Evolutionary conservation across 192 early-diverging fungal species (phyloP), one percentile per base, ranked within the genome.

Genomic region (Paraglomus brasilianum): DNA sequence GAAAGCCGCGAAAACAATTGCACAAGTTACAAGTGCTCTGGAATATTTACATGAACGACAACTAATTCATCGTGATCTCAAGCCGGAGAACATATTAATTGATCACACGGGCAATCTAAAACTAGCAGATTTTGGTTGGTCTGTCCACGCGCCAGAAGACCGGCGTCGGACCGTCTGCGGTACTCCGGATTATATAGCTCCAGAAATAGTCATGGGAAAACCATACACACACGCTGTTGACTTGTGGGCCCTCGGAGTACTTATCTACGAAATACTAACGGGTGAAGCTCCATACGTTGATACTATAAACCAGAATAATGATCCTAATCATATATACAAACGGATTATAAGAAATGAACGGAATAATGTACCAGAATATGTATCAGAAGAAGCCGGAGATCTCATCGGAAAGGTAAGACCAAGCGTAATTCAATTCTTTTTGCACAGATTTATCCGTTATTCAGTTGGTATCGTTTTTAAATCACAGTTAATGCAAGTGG

Each of bases 111-210:
- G 93, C 36, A 91, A 95, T 66, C 81, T 98, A 46, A 97, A 97
- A 69, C 95, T 98, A 74, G 92, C 88, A 13, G 96, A 98, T 80
- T 98, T 98, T 84, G 96, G 96, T 1, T 98, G 96, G 96, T 92
- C 91, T 1, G 94, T 98, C 10, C 91, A 95, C 71, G 86, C 93
- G 38, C 89, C 87, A 14, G 83, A 86, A 57, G 79, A 82, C 58
- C 89, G 95, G 75, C 84, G 96, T 58, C 80, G 78, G 48, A 98
- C 96, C 0, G 70, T 96, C 17, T 98, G 96, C 71, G 96, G 96
- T 11, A 98, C 96, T 6, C 77, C 96, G 60, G 96, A 98, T 76
- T 98, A 98, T 72, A 75, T 98, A 45, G 89, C 96, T 6, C 96
- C 96, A 14, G 96, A 98, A 82, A 95, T 97, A 90, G 90, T 98